Conservation (phyloP, 768 basidiomycete genomes). For the Favolaschia claudopus region DNA sequence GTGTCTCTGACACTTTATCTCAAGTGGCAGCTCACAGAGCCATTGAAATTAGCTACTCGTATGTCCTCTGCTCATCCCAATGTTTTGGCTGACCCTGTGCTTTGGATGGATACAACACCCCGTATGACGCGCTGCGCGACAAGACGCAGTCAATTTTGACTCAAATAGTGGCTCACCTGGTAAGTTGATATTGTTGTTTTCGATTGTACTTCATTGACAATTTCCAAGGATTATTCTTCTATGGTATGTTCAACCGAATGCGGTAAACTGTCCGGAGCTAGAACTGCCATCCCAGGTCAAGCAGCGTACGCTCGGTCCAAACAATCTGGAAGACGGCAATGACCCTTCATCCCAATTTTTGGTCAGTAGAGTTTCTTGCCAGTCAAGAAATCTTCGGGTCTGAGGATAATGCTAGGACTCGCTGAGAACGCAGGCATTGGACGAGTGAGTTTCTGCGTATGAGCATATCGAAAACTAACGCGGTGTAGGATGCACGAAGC, state of each 20-base stretch:
- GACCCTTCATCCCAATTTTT: slow-evolving; percentile 81
- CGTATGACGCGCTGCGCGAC: slow-evolving; percentile 59
- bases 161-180: slow-evolving; percentile 84
- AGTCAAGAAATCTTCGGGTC: background rate
- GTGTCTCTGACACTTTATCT: slow-evolving; percentile 85
- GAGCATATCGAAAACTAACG: background rate
- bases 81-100: background rate
- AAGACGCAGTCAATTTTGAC: slow-evolving; percentile 90
- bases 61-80: background rate
- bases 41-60: slow-evolving; percentile 72
- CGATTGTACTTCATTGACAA: too few species aligned
- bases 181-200: too few species aligned
- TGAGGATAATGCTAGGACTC: slow-evolving; percentile 56
- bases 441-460: slow-evolving; percentile 51
- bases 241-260: slow-evolving; percentile 39
- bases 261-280: background rate
- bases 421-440: slow-evolving; percentile 83
- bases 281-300: slow-evolving; percentile 59
- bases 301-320: slow-evolving; percentile 80
- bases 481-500: slow-evolving; percentile 66
- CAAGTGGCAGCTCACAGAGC: slow-evolving; percentile 70
- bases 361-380: background rate
- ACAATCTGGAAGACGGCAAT: slow-evolving; percentile 72
- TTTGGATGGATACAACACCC: slow-evolving; percentile 76
- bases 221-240: slow-evolving; percentile 55